Base-by-base conservation (phyloP, 2,329 filamentous ascomycete genomes). In the Colletotrichum higginsianum region DNA sequence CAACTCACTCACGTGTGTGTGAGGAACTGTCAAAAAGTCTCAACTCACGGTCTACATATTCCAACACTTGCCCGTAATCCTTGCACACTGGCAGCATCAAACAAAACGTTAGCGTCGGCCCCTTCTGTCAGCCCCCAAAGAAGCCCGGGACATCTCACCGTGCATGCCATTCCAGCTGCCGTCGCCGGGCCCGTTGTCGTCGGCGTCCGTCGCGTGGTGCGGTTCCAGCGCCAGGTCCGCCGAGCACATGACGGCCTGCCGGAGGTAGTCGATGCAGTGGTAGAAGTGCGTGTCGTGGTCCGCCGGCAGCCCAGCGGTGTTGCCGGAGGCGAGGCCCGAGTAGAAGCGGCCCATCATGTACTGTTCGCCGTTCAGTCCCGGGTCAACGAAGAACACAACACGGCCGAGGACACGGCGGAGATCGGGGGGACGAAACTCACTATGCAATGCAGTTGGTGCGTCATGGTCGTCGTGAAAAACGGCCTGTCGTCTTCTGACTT, bases 101-200 rank as follows among this genome's bases (percentile, higher is more conserved):
- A 9, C 30, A 35, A 11, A 8, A 35, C 30, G 30, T 35, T 9
- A 18, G 35, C 44, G 40, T 66, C 40, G 55, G 40, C 6, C 35
- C 46, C 46, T 26, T 26, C 26, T 26, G 26, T 26, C 26, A 26
- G 26, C 26, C 47, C 50, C 46, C 5, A 2, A 18, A 4, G 46
- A 9, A 4, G n/a, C 2, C 16, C 18, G 47, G 18, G n/a, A 11
- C 3, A 21, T 52, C 79, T 71, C 74, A 82, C 81, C 79, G 62
- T 84, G 82, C 71, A 82, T 82, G 0, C 81, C 81, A 62, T 82
- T 82, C 82, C 82, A 84, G 21, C 82, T 82, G 16, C 82, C 82
- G 4, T 78, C 77, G 47, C 72, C 66, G 72, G 81, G 61, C 69
- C 82, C 80, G 47, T 82, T 81, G 56, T 83, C 79, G 58, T 81